Conservation (phyloP, 2,329 filamentous ascomycete genomes). For the Fusarium succisae region DNA sequence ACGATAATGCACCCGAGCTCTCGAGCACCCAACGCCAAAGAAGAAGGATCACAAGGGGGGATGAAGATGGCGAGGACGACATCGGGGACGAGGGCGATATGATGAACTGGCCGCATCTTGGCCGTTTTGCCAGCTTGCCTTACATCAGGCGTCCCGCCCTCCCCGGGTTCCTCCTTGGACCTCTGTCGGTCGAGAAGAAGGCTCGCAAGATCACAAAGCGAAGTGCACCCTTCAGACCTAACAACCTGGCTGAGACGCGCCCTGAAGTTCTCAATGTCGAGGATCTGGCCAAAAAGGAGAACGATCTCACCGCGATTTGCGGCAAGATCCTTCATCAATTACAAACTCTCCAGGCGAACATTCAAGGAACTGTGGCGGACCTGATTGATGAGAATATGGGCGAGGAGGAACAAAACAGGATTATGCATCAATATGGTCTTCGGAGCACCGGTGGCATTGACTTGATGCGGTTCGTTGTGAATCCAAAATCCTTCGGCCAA, state of each 20-base stretch:
- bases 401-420: constrained; percentile 55
- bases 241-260: constrained; percentile 74
- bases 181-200: constrained; percentile 89
- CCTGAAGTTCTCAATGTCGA: constrained; percentile 81
- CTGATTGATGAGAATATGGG: constrained; percentile 57
- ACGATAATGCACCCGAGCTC: constrained; percentile 61
- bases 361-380: constrained; percentile 57
- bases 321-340: constrained; percentile 76
- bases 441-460: constrained; percentile 76
- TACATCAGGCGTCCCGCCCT: constrained; percentile 78
- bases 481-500: constrained; percentile 90
- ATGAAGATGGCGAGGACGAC: constrained; percentile 64
- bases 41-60: constrained; percentile 49
- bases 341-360: constrained; percentile 55
- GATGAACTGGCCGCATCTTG: constrained; percentile 87
- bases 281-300: constrained; percentile 80
- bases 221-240: constrained; percentile 73
- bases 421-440: constrained; percentile 74
- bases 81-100: constrained; percentile 79
- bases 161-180: constrained; percentile 86
- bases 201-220: constrained; percentile 75
- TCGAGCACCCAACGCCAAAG: constrained; percentile 60
- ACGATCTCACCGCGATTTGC: constrained; percentile 82
- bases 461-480: constrained; percentile 87
- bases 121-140: constrained; percentile 78